Evolutionary conservation across 805 yeast genomes (phyloP), one percentile per base, ranked within the genome.

Genomic region (Lipomyces kockii): DNA sequence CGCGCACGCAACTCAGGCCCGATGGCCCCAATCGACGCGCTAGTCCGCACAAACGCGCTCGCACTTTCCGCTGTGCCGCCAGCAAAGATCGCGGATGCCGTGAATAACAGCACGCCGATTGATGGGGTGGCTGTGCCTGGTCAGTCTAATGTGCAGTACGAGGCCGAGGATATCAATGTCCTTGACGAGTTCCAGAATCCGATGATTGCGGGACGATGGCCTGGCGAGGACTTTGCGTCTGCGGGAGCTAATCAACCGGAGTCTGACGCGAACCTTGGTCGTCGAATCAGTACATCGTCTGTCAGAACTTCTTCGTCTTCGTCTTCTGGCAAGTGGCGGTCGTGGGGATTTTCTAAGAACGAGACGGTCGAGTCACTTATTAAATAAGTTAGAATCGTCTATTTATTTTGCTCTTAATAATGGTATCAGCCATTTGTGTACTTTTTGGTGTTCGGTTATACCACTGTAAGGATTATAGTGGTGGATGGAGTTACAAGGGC

Each of bases 91-190:
- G 60, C 6, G 14, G 67, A 67, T 54, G 60, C 66, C 9, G 35
- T 63, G 3, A 29, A 53, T 20, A 12, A 37, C 20, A 39, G 46
- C n/a, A n/a, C n/a, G 2, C 71, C 72, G 17, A 25, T 68, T 9
- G 71, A 65, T 27, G 59, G 61, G 52, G 63, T 68, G 34, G 71
- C 71, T 11, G 70, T 53, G 3, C 66, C 70, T 1, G 71, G 65
- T 17, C 55, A 52, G 8, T 58, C 63, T 20, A 59, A 67, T 20
- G 49, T 61, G n/a, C 34, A 56, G n/a, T 68, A 67, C 49, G 64
- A 70, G 37, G 66, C 60, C 12, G 69, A 59, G 37, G 53, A 39
- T 17, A 57, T 61, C 39, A 53, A 57, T 7, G 56, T 53, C 32
- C 63, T 63, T 12, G 63, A 64, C 32, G 22, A 52, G 11, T 64